These are phyloP conservation scores for Ligustrum vulgare DNA, from an alignment of 257 asterid species.

Conservation along the genomic window DNA sequence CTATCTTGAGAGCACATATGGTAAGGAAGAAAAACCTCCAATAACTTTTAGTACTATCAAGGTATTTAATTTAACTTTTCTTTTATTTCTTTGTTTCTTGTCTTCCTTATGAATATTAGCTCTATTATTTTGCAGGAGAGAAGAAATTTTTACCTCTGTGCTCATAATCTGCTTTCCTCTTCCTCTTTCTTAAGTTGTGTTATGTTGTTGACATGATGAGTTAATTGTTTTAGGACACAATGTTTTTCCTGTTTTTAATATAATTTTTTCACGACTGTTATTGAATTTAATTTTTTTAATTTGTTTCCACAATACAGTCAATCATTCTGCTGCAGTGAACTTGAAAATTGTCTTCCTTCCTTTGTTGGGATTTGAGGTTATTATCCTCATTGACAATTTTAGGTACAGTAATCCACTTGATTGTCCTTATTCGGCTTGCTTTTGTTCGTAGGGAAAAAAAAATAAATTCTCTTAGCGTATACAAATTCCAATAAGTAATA, in stretches of 20 bases:
- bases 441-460: conserved; percentile 3
- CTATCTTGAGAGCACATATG: conserved; percentile 76
- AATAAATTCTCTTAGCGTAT: neutral
- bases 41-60: conserved; percentile 21
- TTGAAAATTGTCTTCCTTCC: conserved; percentile 92
- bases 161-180: conserved; percentile 21
- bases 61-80: conserved; percentile 9
- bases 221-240: conserved; percentile 12
- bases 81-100: neutral
- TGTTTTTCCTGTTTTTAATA: neutral
- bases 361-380: conserved; percentile 75
- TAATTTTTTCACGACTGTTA: conserved; percentile 6
- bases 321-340: conserved; percentile 63
- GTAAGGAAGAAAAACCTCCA: conserved; percentile 56
- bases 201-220: conserved; percentile 10
- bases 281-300: conserved; percentile 9
- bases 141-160: conserved; percentile 6
- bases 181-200: conserved; percentile 4
- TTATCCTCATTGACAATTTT: conserved; percentile 81
- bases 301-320: conserved; percentile 52
- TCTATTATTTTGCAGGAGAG: conserved; percentile 12
- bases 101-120: neutral
- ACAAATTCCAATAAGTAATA: conserved; percentile 13
- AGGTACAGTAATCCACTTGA: conserved; percentile 49
- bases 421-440: conserved; percentile 16